These are phyloP conservation scores for Trichoderma orchidacearum DNA, from an alignment of 495 filamentous ascomycete species.

Conservation along the genomic window DNA sequence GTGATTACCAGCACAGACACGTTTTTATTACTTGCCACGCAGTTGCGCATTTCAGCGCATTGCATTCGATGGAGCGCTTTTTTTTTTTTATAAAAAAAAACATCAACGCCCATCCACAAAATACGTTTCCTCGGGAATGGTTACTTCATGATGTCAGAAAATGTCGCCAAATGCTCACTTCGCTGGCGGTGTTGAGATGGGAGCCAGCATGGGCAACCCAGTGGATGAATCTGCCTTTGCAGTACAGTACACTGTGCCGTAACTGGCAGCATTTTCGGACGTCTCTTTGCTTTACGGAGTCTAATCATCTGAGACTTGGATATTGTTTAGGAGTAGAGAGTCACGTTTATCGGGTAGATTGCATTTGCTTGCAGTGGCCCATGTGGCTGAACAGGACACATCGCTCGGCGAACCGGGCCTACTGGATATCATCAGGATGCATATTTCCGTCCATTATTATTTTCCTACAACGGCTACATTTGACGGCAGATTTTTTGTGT, in stretches of 20 bases:
- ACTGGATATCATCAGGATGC: neutral
- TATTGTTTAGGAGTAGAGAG: neutral
- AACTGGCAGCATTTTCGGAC: neutral
- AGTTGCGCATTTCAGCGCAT: neutral
- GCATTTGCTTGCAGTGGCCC: neutral
- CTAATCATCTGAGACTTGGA: neutral
- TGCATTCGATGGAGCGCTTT: neutral
- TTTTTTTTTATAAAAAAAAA: neutral
- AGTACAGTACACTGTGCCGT: neutral
- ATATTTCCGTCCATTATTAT: neutral
- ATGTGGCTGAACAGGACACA: neutral
- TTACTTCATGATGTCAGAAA: neutral
- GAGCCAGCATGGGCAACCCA: neutral
- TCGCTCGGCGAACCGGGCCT: neutral
- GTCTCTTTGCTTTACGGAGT: neutral
- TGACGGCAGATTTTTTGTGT: neutral
- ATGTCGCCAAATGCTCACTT: neutral
- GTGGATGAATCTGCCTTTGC: neutral
- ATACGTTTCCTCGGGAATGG: neutral
- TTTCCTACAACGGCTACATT: neutral
- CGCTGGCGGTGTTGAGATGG: neutral
- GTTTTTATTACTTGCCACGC: neutral
- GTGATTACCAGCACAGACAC: neutral
- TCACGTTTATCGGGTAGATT: neutral
- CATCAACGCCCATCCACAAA: neutral